phyloP scores from a whole-genome alignment of 1,284 basidiomycete species.

The Fomitopsis schrenkii region DNA sequence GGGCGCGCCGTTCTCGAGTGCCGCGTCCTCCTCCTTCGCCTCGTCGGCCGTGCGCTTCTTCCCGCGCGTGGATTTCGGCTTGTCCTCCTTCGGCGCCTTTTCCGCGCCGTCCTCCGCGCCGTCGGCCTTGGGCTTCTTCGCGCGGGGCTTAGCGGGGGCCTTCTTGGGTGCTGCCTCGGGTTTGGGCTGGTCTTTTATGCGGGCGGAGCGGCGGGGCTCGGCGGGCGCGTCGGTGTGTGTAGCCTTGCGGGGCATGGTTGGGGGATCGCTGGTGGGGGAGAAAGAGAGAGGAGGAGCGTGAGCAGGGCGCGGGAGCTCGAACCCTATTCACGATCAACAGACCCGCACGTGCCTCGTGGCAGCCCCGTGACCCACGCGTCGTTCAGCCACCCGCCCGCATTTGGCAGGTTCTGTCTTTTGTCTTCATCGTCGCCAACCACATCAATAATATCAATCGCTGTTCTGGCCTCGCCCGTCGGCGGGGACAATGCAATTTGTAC shows the following conservation, averaged over 20 bases:
- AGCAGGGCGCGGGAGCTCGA: conserved; percentile 15
- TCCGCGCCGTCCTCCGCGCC: conserved; percentile 6
- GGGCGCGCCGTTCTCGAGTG: conserved; percentile 18
- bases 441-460: background rate
- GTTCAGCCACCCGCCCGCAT: conserved; percentile 16
- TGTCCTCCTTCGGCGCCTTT: conserved; percentile 22
- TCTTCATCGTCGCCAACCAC: background rate
- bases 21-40: conserved; percentile 27
- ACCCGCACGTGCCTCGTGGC: conserved; percentile 21
- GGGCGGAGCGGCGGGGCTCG: conserved; percentile 67
- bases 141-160: conserved; percentile 53
- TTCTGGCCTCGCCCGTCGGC: background rate
- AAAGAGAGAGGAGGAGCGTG: conserved; percentile 16
- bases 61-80: conserved; percentile 54
- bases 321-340: conserved; percentile 31
- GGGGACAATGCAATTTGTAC: too few relatives aligned
- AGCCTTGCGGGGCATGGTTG: conserved; percentile 66
- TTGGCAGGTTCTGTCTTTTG: background rate
- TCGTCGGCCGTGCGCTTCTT: conserved; percentile 47
- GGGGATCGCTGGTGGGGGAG: conserved; percentile 13
- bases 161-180: conserved; percentile 50
- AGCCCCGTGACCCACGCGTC: conserved; percentile 21
- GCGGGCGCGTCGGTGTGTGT: conserved; percentile 31
- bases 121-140: conserved; percentile 44
- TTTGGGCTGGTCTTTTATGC: conserved; percentile 70